Conservation (phyloP, 1,284 basidiomycete genomes). For the Malassezia japonica region DNA sequence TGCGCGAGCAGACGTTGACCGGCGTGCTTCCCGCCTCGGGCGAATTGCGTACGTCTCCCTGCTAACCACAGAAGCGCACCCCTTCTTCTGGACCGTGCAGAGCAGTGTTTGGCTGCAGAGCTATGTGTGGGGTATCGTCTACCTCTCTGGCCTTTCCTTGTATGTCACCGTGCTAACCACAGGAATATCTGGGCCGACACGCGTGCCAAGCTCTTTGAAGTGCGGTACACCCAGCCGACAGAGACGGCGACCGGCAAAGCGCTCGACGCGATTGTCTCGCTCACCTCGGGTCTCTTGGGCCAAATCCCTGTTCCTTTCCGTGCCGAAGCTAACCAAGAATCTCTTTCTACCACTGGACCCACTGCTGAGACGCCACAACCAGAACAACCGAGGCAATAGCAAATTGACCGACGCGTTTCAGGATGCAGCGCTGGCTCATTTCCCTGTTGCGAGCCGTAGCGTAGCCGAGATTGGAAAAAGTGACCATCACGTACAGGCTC, state of each 20-base stretch:
- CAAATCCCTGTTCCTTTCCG: not conserved
- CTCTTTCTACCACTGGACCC: too few species aligned
- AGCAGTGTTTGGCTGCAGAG: conserved; percentile 33
- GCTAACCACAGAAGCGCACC: conserved; percentile 2
- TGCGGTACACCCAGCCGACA: not conserved
- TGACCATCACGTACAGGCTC: conserved; percentile 91
- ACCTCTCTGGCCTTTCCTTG: conserved; percentile 20
- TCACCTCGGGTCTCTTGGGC: conserved; percentile 1
- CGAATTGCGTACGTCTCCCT: not conserved
- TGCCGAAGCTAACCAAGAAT: not conserved
- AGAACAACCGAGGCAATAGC: too few species aligned
- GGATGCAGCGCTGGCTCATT: conserved; percentile 53
- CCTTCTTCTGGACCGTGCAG: conserved; percentile 34
- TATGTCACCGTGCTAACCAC: conserved; percentile 12
- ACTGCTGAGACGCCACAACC: too few species aligned
- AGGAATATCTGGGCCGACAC: conserved; percentile 29
- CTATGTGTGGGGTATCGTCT: conserved; percentile 42
- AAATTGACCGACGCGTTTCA: too few species aligned
- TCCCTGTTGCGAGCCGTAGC: conserved; percentile 61
- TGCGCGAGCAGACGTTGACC: conserved; percentile 26
- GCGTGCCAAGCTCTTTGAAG: conserved; percentile 13
- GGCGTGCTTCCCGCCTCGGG: not conserved
- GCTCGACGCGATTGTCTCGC: not conserved
- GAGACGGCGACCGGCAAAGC: not conserved
- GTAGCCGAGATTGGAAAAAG: conserved; percentile 90